A percentile compares a stretch with the other conserved stretches of the same genome.
Conservation (phyloP, 2,329 filamentous ascomycete species). For the Pseudogymnoascus sp. region DNA sequence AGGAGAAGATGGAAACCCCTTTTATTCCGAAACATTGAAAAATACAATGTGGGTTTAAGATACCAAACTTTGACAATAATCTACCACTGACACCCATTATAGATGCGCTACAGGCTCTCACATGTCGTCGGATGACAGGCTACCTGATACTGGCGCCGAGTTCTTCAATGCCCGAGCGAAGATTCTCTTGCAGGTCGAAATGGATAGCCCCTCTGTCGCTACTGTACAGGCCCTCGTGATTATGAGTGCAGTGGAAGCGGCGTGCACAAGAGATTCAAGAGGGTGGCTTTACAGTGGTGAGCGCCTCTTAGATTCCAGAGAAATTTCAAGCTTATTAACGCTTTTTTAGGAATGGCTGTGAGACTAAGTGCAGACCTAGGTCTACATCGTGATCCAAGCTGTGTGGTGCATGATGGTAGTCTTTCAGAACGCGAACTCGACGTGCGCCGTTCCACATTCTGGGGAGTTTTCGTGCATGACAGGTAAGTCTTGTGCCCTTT, state of each 20-base stretch:
- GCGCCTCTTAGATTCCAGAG: neutral
- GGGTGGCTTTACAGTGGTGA: constrained; percentile 40
- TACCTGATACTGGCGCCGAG: constrained; percentile 24
- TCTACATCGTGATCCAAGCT: constrained; percentile 10
- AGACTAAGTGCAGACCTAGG: constrained; percentile 12
- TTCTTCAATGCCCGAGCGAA: constrained; percentile 38
- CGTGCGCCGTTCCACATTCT: constrained; percentile 11
- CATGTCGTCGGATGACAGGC: neutral
- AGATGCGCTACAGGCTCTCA: neutral
- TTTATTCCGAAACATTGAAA: constrained; percentile 10
- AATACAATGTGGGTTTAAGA: constrained; percentile 12
- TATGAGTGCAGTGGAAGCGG: constrained; percentile 37
- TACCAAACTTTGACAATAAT: neutral
- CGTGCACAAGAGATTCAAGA: constrained; percentile 35
- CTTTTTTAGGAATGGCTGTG: constrained; percentile 12
- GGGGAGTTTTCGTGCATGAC: constrained; percentile 12
- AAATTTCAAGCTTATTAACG: neutral
- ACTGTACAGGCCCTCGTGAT: constrained; percentile 40
- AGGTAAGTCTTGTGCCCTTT: neutral
- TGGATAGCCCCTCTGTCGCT: constrained; percentile 39
- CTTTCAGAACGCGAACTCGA: constrained; percentile 7
- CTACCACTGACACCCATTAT: neutral
- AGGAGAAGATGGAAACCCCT: constrained; percentile 7
- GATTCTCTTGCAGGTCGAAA: constrained; percentile 37
- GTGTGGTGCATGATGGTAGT: neutral